Percentiles rank a stretch among this genome's conserved stretches.
phyloP scores from a whole-genome alignment of 1,284 basidiomycete genomes.

The Melanopsichium pennsylvanicum region DNA sequence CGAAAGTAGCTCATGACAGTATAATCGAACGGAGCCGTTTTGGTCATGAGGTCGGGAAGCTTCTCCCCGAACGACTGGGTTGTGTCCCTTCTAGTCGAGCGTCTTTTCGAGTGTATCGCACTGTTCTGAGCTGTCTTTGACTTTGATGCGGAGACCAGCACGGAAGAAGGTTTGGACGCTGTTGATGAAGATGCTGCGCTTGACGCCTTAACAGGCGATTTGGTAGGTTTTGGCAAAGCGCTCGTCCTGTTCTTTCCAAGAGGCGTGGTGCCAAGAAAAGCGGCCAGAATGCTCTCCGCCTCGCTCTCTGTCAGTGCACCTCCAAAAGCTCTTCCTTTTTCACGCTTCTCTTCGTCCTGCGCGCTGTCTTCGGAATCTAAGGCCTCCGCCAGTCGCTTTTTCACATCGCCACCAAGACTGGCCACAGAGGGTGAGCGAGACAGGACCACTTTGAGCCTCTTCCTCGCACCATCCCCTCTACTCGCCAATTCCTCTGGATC shows the following conservation, averaged over 20 bases:
- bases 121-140: neutral
- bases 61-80: constrained; percentile 42
- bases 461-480: constrained; percentile 3
- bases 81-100: constrained; percentile 20
- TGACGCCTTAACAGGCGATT: neutral
- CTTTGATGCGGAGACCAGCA: neutral
- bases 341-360: neutral
- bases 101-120: constrained; percentile 11
- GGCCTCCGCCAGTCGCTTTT: constrained; percentile 3
- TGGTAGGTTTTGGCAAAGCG: neutral
- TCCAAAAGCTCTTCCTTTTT: constrained; percentile 2
- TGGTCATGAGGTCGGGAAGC: constrained; percentile 27
- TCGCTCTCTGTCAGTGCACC: constrained; percentile 32
- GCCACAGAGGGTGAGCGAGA: constrained; percentile 5
- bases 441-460: constrained; percentile 15
- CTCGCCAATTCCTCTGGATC: neutral
- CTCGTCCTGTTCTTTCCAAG: constrained; percentile 8
- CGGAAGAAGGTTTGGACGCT: neutral
- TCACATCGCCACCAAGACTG: neutral
- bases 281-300: constrained; percentile 32
- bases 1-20: constrained; percentile 32
- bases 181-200: neutral
- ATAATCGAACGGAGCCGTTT: constrained; percentile 23
- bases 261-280: constrained; percentile 29
- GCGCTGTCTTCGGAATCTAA: constrained; percentile 15